Evolutionary conservation across 1,284 basidiomycete species (phyloP), one percentile per base, ranked within the genome.

Genomic region (Trametes sp.): DNA sequence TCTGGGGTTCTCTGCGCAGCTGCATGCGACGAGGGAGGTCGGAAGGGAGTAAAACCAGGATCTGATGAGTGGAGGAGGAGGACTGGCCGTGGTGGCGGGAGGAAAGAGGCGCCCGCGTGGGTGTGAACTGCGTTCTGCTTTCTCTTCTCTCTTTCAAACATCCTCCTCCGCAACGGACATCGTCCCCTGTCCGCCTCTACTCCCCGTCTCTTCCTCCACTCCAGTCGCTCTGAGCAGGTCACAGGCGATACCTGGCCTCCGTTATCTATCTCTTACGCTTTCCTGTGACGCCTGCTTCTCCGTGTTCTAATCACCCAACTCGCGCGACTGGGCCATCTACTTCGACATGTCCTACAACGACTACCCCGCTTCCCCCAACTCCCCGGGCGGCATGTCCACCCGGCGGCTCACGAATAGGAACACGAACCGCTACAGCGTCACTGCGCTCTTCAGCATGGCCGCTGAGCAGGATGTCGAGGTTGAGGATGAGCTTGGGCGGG

Each of bases 381-480:
- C 90, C 29, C 86, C 89, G 57, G 82, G 82, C 67, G 81, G 84
- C 71, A 83, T 89, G 74, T 88, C 88, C 66, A 79, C 85, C 66
- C 86, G 90, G 70, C 85, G 92, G 38, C 82, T 92, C 72, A 93
- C 92, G 36, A 94, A 94, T 82, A 83, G 96, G 76, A 98, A 96
- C 78, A 96, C 94, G 64, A 98, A 98, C 80, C 90, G 96, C 61
- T 98, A 98, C 81, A 94, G 92, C 74, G 96, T 98, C 63, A 98
- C 95, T 59, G 95, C 95, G 24, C 85, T 98, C 71, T 98, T 98
- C 78, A 95, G 93, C 72, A 95, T 99, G 89, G 96, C 96, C 13
- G 97, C 96, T 29, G 96, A 99, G 78, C 95, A 98, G 83, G 97
- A 99, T 75, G 93, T 98, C 29, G 98, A 99, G 76, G 94, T 98